Conservation (phyloP, 2,329 filamentous ascomycete species). For the Fusarium abutilonis region DNA sequence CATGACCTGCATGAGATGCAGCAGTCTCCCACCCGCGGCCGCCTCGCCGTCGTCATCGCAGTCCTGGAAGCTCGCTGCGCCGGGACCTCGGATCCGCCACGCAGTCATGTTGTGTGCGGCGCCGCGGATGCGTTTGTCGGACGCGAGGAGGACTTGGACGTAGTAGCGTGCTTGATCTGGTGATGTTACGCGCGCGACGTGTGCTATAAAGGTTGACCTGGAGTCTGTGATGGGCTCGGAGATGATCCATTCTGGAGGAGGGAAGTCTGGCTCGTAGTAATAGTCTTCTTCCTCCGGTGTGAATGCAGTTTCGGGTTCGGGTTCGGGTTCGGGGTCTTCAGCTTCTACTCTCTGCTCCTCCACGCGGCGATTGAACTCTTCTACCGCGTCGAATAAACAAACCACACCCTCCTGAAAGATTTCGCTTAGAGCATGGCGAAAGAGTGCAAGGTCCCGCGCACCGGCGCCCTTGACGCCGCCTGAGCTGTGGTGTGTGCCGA, state of each 20-base stretch:
- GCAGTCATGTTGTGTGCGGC: conserved; percentile 97
- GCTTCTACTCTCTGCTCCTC: conserved; percentile 48
- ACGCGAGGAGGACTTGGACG: conserved; percentile 78
- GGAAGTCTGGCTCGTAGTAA: conserved; percentile 32
- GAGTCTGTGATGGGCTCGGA: conserved; percentile 81
- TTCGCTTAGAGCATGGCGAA: conserved; percentile 72
- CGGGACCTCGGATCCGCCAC: conserved; percentile 78
- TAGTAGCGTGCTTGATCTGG: conserved; percentile 76
- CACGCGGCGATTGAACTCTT: conserved; percentile 68
- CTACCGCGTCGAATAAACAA: conserved; percentile 91
- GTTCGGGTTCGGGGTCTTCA: conserved; percentile 39
- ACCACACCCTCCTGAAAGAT: conserved; percentile 79
- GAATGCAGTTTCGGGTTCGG: too few species aligned
- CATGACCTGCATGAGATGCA: conserved; percentile 95
- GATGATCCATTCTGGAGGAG: conserved; percentile 68
- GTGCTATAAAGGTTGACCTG: conserved; percentile 88
- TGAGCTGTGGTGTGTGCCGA: conserved; percentile 83
- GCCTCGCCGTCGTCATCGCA: conserved; percentile 97
- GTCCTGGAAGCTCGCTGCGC: conserved; percentile 76
- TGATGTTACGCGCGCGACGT: conserved; percentile 74
- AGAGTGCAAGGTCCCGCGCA: conserved; percentile 72
- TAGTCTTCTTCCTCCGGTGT: conserved; percentile 23
- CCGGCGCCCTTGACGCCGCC: conserved; percentile 79
- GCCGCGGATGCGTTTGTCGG: conserved; percentile 83
- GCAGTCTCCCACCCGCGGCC: conserved; percentile 83